Conservation (phyloP, 2,329 filamentous ascomycete genomes). For the Penicillium brevicompactum region DNA sequence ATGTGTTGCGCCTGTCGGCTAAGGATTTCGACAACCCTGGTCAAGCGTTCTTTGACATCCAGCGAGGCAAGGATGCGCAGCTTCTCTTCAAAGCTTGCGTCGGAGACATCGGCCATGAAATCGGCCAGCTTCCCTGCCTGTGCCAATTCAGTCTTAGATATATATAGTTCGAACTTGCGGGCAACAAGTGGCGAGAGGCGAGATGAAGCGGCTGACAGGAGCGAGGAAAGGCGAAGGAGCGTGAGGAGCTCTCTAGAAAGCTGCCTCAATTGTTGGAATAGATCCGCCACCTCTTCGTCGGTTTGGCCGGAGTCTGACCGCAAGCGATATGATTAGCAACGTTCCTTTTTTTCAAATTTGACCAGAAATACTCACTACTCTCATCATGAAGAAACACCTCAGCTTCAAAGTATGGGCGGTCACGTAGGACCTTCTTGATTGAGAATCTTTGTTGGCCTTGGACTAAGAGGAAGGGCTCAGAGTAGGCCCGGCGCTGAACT, state of each 20-base stretch:
- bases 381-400: slow-evolving; percentile 74
- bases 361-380: slow-evolving; percentile 53
- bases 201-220: slow-evolving; percentile 72
- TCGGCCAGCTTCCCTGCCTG: slow-evolving; percentile 88
- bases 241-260: slow-evolving; percentile 84
- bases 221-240: slow-evolving; percentile 78
- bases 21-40: slow-evolving; percentile 80
- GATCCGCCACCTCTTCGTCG: slow-evolving; percentile 66
- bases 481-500: slow-evolving; percentile 72
- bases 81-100: slow-evolving; percentile 87
- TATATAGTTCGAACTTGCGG: slow-evolving; percentile 82
- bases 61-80: slow-evolving; percentile 81
- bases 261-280: slow-evolving; percentile 80
- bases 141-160: slow-evolving; percentile 75
- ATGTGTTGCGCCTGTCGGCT: slow-evolving; percentile 79
- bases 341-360: neutral
- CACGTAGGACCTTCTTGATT: slow-evolving; percentile 72
- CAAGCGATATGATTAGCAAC: slow-evolving; percentile 8
- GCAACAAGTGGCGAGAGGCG: slow-evolving; percentile 81
- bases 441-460: slow-evolving; percentile 80
- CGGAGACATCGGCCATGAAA: slow-evolving; percentile 93
- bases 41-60: slow-evolving; percentile 74
- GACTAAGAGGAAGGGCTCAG: slow-evolving; percentile 80
- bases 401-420: slow-evolving; percentile 84
- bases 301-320: slow-evolving; percentile 44